Conservation (phyloP, 202 grass and related monocot species). For the Zizania palustris region DNA sequence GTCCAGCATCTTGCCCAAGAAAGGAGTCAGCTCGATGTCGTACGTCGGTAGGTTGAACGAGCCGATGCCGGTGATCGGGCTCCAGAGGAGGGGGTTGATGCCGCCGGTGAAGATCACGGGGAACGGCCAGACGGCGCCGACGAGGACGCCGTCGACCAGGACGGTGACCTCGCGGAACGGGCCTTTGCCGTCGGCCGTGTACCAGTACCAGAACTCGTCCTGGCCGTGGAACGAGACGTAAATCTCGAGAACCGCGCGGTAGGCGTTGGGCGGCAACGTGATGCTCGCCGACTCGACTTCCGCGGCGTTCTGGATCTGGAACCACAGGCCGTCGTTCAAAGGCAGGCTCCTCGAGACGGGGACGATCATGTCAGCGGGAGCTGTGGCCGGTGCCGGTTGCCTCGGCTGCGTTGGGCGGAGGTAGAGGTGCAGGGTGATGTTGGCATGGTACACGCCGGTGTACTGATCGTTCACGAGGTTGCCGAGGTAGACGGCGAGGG, state of each 20-base stretch:
- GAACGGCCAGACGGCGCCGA: constrained; percentile 72
- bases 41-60: constrained; percentile 73
- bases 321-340: constrained; percentile 64
- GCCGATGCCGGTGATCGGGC: constrained; percentile 63
- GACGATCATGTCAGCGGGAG: constrained; percentile 63
- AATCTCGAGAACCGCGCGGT: constrained; percentile 72
- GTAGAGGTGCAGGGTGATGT: constrained; percentile 75
- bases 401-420: constrained; percentile 30
- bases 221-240: constrained; percentile 61
- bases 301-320: constrained; percentile 40
- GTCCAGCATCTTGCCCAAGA: constrained; percentile 62
- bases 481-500: constrained; percentile 58
- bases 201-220: constrained; percentile 83
- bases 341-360: constrained; percentile 58
- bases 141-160: constrained; percentile 54
- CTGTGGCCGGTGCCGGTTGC: constrained; percentile 1
- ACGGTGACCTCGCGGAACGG: constrained; percentile 73
- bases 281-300: constrained; percentile 49
- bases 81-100: constrained; percentile 63
- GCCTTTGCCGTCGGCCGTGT: constrained; percentile 37
- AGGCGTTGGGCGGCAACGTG: constrained; percentile 52
- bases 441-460: constrained; percentile 71
- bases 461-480: constrained; percentile 51
- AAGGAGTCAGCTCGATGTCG: constrained; percentile 78
- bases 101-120: constrained; percentile 74